A percentile compares a stretch with the other conserved stretches of the same genome.
phyloP scores from a whole-genome alignment of 768 basidiomycete genomes.

The Hygrocybe coccinea region DNA sequence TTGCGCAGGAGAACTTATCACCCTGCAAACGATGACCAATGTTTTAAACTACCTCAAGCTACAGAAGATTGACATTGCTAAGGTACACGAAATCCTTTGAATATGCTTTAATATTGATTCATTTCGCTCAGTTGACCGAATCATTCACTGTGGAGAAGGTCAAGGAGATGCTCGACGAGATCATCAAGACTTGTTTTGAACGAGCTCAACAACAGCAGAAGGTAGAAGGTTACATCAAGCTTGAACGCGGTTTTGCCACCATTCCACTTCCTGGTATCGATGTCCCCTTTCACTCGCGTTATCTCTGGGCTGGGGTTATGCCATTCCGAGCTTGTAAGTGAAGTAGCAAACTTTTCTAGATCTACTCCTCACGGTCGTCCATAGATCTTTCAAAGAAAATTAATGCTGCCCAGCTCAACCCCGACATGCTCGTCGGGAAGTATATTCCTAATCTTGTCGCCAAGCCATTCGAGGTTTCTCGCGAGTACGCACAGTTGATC shows the following conservation, averaged over 20 bases:
- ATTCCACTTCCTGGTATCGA: constrained; percentile 96
- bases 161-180: constrained; percentile 91
- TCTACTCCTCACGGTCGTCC: constrained; percentile 1
- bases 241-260: constrained; percentile 95
- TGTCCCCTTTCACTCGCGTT: constrained; percentile 99
- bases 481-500: constrained; percentile 88
- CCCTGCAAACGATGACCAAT: constrained; percentile 90
- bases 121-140: constrained; percentile 63
- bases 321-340: constrained; percentile 91
- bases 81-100: constrained; percentile 43
- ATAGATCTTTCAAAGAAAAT: constrained; percentile 97
- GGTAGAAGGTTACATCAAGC: constrained; percentile 78
- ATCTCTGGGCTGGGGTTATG: constrained; percentile 97
- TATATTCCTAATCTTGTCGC: constrained; percentile 98
- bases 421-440: constrained; percentile 89
- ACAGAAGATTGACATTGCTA: constrained; percentile 89
- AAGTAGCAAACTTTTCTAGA: neutral
- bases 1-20: constrained; percentile 93
- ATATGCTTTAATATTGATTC: constrained; percentile 6
- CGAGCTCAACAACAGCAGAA: constrained; percentile 74
- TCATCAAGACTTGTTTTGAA: constrained; percentile 76
- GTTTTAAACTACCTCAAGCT: constrained; percentile 95
- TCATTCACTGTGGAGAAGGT: constrained; percentile 87
- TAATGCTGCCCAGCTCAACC: constrained; percentile 83
- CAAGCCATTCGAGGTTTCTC: constrained; percentile 76